Percentiles rank a stretch among this genome's conserved stretches.
These are phyloP conservation scores for Oryza glumipatula DNA, from an alignment of 176 grass and related monocot species.

Conservation along the genomic window DNA sequence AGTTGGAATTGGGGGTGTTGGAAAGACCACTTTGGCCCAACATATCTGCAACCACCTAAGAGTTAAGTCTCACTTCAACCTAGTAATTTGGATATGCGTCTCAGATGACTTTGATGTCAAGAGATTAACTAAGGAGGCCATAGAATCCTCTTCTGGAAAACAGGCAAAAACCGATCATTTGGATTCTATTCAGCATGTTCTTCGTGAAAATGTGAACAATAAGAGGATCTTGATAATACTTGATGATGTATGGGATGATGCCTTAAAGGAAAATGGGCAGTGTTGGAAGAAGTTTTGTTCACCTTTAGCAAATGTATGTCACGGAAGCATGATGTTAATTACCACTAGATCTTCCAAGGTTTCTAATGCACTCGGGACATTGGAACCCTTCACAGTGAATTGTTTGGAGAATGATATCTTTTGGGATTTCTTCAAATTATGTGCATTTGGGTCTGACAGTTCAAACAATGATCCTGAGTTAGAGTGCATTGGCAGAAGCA, in stretches of 20 bases:
- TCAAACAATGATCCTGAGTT: background rate
- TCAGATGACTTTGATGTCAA: conserved; percentile 39
- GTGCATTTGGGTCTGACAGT: background rate
- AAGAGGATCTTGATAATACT: conserved; percentile 42
- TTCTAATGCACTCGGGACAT: background rate
- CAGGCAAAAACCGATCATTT: background rate
- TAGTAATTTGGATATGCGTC: conserved; percentile 49
- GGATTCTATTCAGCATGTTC: conserved; percentile 22
- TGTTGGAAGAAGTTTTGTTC: conserved; percentile 28
- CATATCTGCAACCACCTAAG: conserved; percentile 15
- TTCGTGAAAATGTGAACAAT: background rate
- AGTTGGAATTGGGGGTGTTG: conserved; percentile 9
- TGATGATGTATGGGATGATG: conserved; percentile 27
- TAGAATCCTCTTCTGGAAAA: background rate
- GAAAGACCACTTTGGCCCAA: conserved; percentile 50
- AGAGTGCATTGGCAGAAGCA: no score
- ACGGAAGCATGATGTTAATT: conserved; percentile 44
- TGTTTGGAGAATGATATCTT: background rate
- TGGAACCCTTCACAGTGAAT: background rate
- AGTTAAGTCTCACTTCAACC: conserved; percentile 22
- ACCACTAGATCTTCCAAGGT: conserved; percentile 34
- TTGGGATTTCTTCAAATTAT: background rate
- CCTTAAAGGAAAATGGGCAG: background rate
- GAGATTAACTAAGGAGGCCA: conserved; percentile 35
- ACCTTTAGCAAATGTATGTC: background rate